These are phyloP conservation scores for Erysimum pusillum DNA, from an alignment of 441 rosid genomes.

Conservation along the genomic window DNA sequence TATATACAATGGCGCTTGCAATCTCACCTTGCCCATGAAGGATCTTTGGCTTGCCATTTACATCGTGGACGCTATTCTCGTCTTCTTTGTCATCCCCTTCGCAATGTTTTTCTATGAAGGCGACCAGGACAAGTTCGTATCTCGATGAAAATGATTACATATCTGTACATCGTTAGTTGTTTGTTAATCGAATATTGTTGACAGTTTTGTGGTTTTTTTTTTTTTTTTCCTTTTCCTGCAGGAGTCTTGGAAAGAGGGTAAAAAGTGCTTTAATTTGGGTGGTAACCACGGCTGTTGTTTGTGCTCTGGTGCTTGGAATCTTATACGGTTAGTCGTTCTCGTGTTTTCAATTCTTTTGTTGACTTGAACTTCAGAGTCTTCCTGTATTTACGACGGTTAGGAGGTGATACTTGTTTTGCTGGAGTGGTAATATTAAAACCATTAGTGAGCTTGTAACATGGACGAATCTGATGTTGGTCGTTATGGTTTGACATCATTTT, in stretches of 20 bases:
- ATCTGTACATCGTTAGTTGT: background rate
- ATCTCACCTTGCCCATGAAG: constrained; percentile 97
- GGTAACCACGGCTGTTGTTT: constrained; percentile 77
- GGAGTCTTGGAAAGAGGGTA: constrained; percentile 85
- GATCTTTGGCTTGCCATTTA: constrained; percentile 94
- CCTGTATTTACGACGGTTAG: constrained; percentile 5
- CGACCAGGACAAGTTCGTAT: constrained; percentile 94
- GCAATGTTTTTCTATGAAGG: constrained; percentile 99
- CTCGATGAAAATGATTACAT: constrained; percentile 30
- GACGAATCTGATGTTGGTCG: constrained; percentile 15
- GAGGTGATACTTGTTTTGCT: constrained; percentile 1
- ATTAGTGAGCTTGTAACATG: constrained; percentile 2
- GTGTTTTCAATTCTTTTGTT: background rate
- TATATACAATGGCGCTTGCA: constrained; percentile 93
- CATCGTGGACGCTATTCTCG: constrained; percentile 87
- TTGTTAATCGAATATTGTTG: background rate
- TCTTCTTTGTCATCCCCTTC: constrained; percentile 93
- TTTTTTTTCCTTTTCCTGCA: constrained; percentile 43
- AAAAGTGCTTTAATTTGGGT: constrained; percentile 94
- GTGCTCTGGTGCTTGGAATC: constrained; percentile 89
- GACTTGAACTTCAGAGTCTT: constrained; percentile 21
- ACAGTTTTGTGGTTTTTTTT: constrained; percentile 10
- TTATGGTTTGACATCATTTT: background rate
- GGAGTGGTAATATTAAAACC: constrained; percentile 9
- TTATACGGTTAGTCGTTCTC: constrained; percentile 74